Base-by-base conservation (phyloP, 441 rosid genomes). In the Euphorbia celastroides region DNA sequence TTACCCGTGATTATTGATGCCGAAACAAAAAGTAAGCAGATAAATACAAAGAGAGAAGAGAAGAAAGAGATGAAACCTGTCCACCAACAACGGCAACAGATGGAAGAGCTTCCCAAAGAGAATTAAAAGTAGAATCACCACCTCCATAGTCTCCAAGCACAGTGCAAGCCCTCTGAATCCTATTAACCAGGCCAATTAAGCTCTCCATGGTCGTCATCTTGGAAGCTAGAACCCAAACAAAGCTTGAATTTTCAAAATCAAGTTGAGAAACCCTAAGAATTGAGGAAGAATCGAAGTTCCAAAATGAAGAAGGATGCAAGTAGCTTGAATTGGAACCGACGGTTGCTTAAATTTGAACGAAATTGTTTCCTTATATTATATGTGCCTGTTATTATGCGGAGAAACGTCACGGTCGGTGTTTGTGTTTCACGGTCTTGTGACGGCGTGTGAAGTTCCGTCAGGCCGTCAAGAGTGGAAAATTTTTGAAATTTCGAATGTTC, bases 81-180 rank as follows among this genome's bases (percentile, higher is more conserved):
- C 97, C 97, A 14, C 97, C 97, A 48, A 92, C 96, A 69, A 92
- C 97, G 48, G 92, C 97, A 0, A 92, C 96, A n/a, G 96, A 64
- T 23, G 97, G 97, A 70, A 92, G 97, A 66, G 97, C 86, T 78
- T 86, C 96, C 97, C 97, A 89, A 13, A 92, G 92, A 51, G 96
- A 92, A 70, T 90, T 83, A 81, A 89, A 75, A 67, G 90, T 0
- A 69, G 61, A 77, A 26, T 80, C 89, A 0, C 70, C 91, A 12
- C 88, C 97, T 11, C 97, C 96, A 22, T 87, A 81, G 71, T 92
- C 97, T 38, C 94, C 97, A 57, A 92, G 96, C 5, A 76, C 75
- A 22, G 97, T 92, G 70, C 97, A 92, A 8, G 96, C 97, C 62
- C 82, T 78, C 83, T 92, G 97, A 20, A 92, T 86, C 56, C 90